These are phyloP conservation scores for Fusarium agapanthi DNA, from an alignment of 2,329 filamentous ascomycete species.

Conservation along the genomic window DNA sequence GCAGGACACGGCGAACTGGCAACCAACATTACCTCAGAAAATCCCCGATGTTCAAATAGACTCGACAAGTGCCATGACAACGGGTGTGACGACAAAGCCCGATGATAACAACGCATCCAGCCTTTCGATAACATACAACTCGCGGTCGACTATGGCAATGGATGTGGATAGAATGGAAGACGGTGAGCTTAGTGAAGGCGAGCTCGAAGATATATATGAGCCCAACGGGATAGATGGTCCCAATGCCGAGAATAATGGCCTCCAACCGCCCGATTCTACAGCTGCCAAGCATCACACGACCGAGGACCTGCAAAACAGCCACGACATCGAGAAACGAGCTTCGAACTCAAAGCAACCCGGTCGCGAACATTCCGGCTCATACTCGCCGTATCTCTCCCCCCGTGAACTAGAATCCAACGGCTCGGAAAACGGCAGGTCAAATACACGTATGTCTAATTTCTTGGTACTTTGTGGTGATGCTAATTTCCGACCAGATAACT, in stretches of 20 bases:
- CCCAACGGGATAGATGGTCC: constrained; percentile 40
- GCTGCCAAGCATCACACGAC: neutral
- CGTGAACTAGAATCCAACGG: constrained; percentile 51
- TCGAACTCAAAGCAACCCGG: constrained; percentile 21
- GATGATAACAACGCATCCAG: neutral
- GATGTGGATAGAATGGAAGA: constrained; percentile 63
- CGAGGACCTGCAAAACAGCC: neutral
- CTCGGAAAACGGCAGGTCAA: constrained; percentile 13
- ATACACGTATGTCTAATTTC: constrained; percentile 10
- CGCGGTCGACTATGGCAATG: neutral
- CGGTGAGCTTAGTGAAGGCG: constrained; percentile 78
- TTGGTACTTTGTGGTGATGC: neutral
- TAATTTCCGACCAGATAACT: constrained; percentile 26
- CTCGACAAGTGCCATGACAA: neutral
- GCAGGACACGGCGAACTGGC: constrained; percentile 22
- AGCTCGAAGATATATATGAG: constrained; percentile 67
- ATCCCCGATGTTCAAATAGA: neutral
- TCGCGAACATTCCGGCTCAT: constrained; percentile 60
- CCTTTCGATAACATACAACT: neutral
- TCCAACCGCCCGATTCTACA: neutral
- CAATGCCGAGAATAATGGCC: neutral
- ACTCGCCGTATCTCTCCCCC: constrained; percentile 62
- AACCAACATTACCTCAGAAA: constrained; percentile 19
- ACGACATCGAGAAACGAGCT: neutral
- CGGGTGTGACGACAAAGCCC: neutral